These are phyloP conservation scores for Leccinum incarnatum DNA, from an alignment of 768 basidiomycete species.

Conservation along the genomic window DNA sequence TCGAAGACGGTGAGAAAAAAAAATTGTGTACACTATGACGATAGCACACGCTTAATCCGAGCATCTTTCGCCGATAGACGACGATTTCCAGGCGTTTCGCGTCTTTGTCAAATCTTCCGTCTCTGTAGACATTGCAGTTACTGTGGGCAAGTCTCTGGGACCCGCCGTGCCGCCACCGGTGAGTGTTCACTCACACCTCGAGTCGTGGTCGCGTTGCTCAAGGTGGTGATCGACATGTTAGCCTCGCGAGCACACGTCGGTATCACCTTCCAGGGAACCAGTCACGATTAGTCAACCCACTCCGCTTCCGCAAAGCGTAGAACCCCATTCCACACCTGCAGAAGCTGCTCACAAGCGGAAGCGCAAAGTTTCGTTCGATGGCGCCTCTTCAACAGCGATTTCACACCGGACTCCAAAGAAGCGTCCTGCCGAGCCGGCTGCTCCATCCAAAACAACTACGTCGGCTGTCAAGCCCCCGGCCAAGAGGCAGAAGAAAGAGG, in stretches of 20 bases:
- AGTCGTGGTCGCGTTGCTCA: neutral
- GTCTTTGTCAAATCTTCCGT: slow-evolving; percentile 39
- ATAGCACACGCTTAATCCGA: neutral
- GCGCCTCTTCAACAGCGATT: neutral
- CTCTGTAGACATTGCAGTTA: slow-evolving; percentile 40
- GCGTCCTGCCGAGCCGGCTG: neutral
- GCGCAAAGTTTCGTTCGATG: slow-evolving; percentile 23
- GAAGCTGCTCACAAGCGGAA: slow-evolving; percentile 20
- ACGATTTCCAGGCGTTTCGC: slow-evolving; percentile 75
- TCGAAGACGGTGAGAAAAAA: slow-evolving; percentile 64
- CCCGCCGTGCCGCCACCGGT: slow-evolving; percentile 4
- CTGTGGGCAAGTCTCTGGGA: slow-evolving; percentile 9
- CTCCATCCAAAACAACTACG: neutral
- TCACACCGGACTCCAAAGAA: neutral
- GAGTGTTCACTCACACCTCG: neutral
- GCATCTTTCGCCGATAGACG: slow-evolving; percentile 44
- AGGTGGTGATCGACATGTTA: neutral
- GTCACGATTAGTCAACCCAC: neutral
- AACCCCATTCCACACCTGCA: neutral
- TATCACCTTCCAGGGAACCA: neutral
- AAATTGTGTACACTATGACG: neutral
- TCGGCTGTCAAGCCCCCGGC: slow-evolving; percentile 4
- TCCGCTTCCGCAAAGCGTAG: neutral
- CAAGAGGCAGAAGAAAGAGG: slow-evolving; percentile 19
- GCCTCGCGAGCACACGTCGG: neutral